Evolutionary conservation across 768 basidiomycete genomes (phyloP).

Genomic region (Trametes villosa): DNA sequence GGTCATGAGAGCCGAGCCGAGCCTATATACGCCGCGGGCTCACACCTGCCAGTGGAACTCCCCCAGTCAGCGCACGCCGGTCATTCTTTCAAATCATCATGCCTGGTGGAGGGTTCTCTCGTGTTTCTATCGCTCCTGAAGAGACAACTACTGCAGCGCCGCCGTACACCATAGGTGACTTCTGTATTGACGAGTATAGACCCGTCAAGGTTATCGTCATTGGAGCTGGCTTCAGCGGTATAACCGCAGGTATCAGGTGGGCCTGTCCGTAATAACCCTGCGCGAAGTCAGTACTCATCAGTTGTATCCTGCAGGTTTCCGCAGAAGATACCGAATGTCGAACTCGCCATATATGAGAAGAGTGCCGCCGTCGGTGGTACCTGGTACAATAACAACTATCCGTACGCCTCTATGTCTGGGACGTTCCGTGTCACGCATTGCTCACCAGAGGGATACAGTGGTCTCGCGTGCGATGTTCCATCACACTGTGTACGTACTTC

Average conservation of each 20-base stretch:
- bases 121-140: too few species aligned
- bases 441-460: slow-evolving; percentile 34
- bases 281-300: neutral
- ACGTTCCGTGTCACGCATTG: too few species aligned
- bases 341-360: slow-evolving; percentile 53
- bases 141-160: neutral
- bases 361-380: slow-evolving; percentile 52
- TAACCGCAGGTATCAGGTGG: slow-evolving; percentile 62
- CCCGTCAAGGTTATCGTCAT: slow-evolving; percentile 59
- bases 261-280: too few species aligned
- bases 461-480: slow-evolving; percentile 64
- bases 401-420: slow-evolving; percentile 21
- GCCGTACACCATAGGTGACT: slow-evolving; percentile 39
- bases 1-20: too few species aligned
- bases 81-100: too few species aligned
- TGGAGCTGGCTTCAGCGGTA: slow-evolving; percentile 64
- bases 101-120: too few species aligned
- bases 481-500: slow-evolving; percentile 51
- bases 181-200: slow-evolving; percentile 55
- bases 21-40: too few species aligned
- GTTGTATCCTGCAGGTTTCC: neutral
- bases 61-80: too few species aligned
- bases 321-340: slow-evolving; percentile 46
- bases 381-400: slow-evolving; percentile 60
- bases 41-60: too few species aligned